Base-by-base conservation (phyloP, 208 protist genomes). In the Zelonia costaricensis region DNA sequence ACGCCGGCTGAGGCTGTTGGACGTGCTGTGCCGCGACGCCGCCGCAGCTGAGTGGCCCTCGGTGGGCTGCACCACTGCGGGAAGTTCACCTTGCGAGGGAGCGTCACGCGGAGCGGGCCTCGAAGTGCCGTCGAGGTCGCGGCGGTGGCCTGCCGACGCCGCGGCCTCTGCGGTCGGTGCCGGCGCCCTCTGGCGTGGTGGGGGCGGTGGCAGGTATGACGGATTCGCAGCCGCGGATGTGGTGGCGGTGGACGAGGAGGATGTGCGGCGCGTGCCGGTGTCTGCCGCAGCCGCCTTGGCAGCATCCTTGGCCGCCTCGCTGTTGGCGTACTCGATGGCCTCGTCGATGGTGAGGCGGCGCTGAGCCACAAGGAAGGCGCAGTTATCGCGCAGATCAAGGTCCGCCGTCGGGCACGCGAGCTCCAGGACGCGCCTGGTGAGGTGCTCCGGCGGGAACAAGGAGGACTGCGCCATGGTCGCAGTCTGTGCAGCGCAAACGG, bases 301-400 rank as follows among this genome's bases (percentile, higher is more conserved):
- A 0, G 12, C 2, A 0, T n/a, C 20, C 13, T 13, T 47, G 42
- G 38, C 22, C 30, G 16, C 52, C 22, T 71, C 39, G 25, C 69
- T 43, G 10, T 39, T 18, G 12, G 88, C 44, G 30, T 69, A 73
- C 8, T 69, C 52, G 13, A 88, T 31, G 0, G 81, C 84, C 4
- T 81, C 73, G 27, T 83, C 65, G 44, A 91, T 80, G 3, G 78
- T 91, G 59, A 77, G 62, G 49, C 81, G 81, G 10, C 78, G 75
- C 5, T 49, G 51, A 1, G 73, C 76, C 5, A 91, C 84, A 40
- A 86, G 68, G 44, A 75, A 81, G 0, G 78, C 81, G 4, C 78
- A 44, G 42, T 88, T 75, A 22, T 85, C 68, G 1, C 80, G 58
- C 22, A 76, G 3, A 2, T 75, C 75, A 1, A 46, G 30, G 47